Evolutionary conservation across 805 yeast genomes (phyloP), one percentile per base, ranked within the genome.

Genomic region (Candida oleophila): DNA sequence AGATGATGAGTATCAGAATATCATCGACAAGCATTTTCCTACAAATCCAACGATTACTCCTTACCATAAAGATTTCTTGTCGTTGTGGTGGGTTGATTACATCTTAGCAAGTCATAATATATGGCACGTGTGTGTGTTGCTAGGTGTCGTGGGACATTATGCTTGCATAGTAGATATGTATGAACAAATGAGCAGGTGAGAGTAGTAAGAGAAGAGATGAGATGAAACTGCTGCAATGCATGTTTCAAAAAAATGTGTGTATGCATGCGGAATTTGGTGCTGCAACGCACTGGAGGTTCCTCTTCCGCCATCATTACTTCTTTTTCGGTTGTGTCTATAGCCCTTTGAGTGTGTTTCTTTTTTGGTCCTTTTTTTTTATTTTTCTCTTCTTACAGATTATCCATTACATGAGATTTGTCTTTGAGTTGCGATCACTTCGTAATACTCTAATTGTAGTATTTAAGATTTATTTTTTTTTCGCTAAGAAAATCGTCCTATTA

Each of bases 131-230:
- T 89, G 87, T 60, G 99, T 94, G 25, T 78, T 94, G 15, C 74
- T 87, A 21, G 99, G 99, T 2, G 82, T 89, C n/a, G 65, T 87
- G 37, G 96, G 95, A 28, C 98, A 92, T 65, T 94, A 91, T 65
- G 73, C 74, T 46, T 92, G 95, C 12, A 71, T 89, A 34, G 69
- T 89, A 50, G 83, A 80, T 47, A 84, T 91, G 87, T 83, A 83
- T 52, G 73, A 71, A 42, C 71, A 69, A 25, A 54, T 64, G n/a
- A 34, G 22, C 5, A 22, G 43, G 7, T 41, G 28, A 22, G 39
- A 12, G 18, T 8, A 22, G 20, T 16, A 5, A 11, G 11, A 41
- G 39, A 22, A 12, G 18, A 12, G 39, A 9, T 16, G 15, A 11
- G 11, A 25, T 25, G 30, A 25, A 25, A 7, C 5, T 25, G 5